These are phyloP conservation scores for Wakefieldia striispora DNA, from an alignment of 768 basidiomycete species.

Conservation along the genomic window DNA sequence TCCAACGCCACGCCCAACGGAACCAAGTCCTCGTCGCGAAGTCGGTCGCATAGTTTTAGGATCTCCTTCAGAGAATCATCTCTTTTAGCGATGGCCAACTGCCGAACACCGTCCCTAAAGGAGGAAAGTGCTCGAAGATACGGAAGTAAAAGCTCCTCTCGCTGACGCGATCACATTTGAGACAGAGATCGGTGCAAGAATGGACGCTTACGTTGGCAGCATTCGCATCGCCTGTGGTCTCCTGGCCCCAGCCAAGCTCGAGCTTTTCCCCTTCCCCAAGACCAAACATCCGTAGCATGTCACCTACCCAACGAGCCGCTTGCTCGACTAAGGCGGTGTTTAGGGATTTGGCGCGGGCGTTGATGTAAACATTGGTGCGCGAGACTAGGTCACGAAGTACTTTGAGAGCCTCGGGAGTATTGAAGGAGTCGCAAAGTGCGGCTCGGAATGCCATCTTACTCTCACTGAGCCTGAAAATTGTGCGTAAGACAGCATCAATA, in stretches of 20 bases:
- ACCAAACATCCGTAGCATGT: conserved; percentile 78
- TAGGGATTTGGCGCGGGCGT: conserved; percentile 51
- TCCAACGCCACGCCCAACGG: conserved; percentile 95
- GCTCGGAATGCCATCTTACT: conserved; percentile 77
- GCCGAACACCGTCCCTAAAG: conserved; percentile 89
- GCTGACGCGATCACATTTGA: conserved; percentile 41
- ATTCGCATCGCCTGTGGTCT: conserved; percentile 36
- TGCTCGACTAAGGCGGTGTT: conserved; percentile 66
- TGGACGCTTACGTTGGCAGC: conserved; percentile 45
- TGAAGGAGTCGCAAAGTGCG: conserved; percentile 95
- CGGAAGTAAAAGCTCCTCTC: conserved; percentile 84
- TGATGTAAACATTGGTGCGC: conserved; percentile 86
- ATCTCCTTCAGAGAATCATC: conserved; percentile 74
- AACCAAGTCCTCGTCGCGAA: conserved; percentile 87
- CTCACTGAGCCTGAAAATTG: conserved; percentile 57
- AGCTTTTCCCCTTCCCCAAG: conserved; percentile 65
- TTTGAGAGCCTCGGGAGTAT: conserved; percentile 82
- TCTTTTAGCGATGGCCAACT: conserved; percentile 70
- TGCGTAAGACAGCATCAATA: conserved; percentile 9
- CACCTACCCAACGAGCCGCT: conserved; percentile 64
- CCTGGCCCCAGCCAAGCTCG: conserved; percentile 87
- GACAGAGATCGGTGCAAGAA: not conserved
- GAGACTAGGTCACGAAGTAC: conserved; percentile 80
- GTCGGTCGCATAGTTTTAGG: conserved; percentile 80
- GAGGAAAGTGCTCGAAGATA: conserved; percentile 81